Percentiles rank a stretch among this genome's conserved stretches.
phyloP scores from a whole-genome alignment of 768 basidiomycete genomes.

The Tulasnella sp. region DNA sequence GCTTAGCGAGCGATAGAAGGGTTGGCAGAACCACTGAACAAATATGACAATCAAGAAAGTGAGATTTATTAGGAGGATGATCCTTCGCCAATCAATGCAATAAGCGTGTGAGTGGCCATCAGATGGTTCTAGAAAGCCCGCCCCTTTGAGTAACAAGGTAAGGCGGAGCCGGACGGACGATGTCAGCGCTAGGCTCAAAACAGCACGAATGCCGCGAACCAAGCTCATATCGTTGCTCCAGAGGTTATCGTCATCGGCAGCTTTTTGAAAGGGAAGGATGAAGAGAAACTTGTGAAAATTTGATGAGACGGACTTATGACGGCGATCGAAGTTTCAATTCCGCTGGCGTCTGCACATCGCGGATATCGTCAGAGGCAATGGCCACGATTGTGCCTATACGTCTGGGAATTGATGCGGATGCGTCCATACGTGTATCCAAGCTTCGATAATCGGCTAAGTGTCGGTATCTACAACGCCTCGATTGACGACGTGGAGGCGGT shows the following conservation, averaged over 20 bases:
- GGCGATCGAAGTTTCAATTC: not conserved
- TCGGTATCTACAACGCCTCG: too few relatives aligned
- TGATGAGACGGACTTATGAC: not conserved
- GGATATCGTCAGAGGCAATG: not conserved
- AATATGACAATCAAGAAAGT: too few relatives aligned
- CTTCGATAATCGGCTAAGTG: not conserved
- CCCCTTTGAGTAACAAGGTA: slow-evolving; percentile 15
- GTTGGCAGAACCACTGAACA: too few relatives aligned
- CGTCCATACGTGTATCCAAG: not conserved
- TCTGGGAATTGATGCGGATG: not conserved
- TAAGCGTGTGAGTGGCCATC: not conserved
- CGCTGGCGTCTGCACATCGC: not conserved
- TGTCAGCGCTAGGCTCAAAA: slow-evolving; percentile 9
- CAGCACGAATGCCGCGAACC: not conserved
- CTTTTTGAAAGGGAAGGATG: slow-evolving; percentile 11
- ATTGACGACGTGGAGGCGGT: too few relatives aligned
- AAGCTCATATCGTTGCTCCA: slow-evolving; percentile 12
- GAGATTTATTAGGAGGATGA: too few relatives aligned
- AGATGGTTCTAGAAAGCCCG: slow-evolving; percentile 12
- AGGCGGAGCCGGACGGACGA: slow-evolving; percentile 13
- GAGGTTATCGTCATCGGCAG: slow-evolving; percentile 14
- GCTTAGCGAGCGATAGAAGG: too few relatives aligned
- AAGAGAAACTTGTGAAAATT: not conserved
- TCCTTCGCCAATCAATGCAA: too few relatives aligned
- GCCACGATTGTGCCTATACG: not conserved